Evolutionary conservation across 306 rosid genomes (phyloP).

Genomic region (Astragalus membranaceus): DNA sequence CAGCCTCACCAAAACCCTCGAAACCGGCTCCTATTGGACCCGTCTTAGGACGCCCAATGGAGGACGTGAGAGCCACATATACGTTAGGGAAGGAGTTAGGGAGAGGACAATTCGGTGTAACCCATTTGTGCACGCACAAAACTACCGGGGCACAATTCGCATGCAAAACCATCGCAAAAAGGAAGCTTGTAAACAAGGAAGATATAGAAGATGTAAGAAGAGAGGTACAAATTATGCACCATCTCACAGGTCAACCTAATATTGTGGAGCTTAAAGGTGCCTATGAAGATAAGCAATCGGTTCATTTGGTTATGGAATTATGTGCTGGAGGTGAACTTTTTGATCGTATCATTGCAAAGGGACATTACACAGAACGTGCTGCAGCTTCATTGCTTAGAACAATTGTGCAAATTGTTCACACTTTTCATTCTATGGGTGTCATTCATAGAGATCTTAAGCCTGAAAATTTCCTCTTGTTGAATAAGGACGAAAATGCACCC

Average conservation of each 20-base stretch:
- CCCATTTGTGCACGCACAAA: constrained; percentile 70
- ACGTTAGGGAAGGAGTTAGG: constrained; percentile 81
- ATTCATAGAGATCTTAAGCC: constrained; percentile 53
- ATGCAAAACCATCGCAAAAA: constrained; percentile 86
- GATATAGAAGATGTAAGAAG: constrained; percentile 89
- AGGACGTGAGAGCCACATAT: constrained; percentile 56
- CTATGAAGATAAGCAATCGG: constrained; percentile 28
- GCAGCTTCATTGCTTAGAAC: constrained; percentile 32
- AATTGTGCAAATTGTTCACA: constrained; percentile 24
- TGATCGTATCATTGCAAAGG: constrained; percentile 30
- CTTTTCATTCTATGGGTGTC: constrained; percentile 33
- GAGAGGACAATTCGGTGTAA: constrained; percentile 85
- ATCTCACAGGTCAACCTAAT: constrained; percentile 69
- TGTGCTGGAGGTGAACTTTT: constrained; percentile 33
- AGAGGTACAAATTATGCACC: constrained; percentile 94
- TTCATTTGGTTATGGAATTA: constrained; percentile 33
- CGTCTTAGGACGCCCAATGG: constrained; percentile 69
- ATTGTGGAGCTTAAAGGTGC: constrained; percentile 77
- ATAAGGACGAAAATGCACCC: constrained; percentile 30
- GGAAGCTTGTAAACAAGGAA: constrained; percentile 75
- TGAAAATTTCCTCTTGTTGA: constrained; percentile 44
- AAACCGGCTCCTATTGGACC: constrained; percentile 46
- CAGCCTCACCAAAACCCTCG: constrained; percentile 23
- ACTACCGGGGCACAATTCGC: constrained; percentile 58
- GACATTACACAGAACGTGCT: constrained; percentile 28